phyloP scores from a whole-genome alignment of 2,329 filamentous ascomycete species.

The Xylaria sp. region DNA sequence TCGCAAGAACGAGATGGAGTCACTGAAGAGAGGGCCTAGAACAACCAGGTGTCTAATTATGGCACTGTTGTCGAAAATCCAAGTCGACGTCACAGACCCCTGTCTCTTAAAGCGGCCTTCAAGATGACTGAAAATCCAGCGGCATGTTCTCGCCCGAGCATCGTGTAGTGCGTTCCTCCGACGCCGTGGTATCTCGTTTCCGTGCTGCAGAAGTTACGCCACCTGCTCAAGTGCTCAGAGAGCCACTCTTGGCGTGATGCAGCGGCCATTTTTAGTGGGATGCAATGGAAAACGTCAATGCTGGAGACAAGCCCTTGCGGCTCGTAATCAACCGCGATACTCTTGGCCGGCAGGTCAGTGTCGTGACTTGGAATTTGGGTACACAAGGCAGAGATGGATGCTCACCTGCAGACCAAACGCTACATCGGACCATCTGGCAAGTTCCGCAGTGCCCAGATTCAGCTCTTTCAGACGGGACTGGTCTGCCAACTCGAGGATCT shows the following conservation, averaged over 20 bases:
- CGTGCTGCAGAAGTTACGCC: slow-evolving; percentile 50
- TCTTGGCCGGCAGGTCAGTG: too few relatives aligned
- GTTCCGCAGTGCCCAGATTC: too few relatives aligned
- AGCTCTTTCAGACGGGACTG: too few relatives aligned
- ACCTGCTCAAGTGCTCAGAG: slow-evolving; percentile 47
- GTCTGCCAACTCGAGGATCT: too few relatives aligned
- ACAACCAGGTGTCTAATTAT: too few relatives aligned
- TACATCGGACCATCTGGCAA: too few relatives aligned
- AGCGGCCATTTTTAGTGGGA: slow-evolving; percentile 49
- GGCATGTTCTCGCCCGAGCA: slow-evolving; percentile 54
- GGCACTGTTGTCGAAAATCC: too few relatives aligned
- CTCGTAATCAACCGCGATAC: slow-evolving; percentile 56
- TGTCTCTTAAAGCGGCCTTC: neutral
- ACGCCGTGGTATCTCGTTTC: slow-evolving; percentile 51
- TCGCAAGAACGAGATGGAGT: too few relatives aligned
- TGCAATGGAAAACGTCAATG: slow-evolving; percentile 58
- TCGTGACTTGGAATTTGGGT: slow-evolving; percentile 52
- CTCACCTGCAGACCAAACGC: slow-evolving; percentile 35
- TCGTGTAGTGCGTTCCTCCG: slow-evolving; percentile 54
- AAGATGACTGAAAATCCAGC: neutral
- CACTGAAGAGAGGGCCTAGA: too few relatives aligned
- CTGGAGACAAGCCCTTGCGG: slow-evolving; percentile 51
- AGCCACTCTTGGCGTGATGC: slow-evolving; percentile 50
- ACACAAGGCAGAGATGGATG: slow-evolving; percentile 48
- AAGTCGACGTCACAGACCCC: too few relatives aligned